Conservation (phyloP, 345 rosid species). For the Aquilaria sinensis region DNA sequence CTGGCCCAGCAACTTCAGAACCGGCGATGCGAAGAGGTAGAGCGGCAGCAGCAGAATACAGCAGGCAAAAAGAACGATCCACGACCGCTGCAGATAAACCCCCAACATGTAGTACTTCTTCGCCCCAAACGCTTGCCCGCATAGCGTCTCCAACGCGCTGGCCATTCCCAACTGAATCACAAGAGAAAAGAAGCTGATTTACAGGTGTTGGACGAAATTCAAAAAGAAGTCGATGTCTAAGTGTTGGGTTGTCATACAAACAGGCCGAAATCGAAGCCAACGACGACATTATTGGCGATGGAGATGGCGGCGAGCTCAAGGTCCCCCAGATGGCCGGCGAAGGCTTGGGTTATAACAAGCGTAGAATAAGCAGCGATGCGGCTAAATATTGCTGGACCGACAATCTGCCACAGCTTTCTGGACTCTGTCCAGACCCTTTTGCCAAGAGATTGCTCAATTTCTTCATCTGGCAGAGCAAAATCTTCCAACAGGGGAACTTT, state of each 20-base stretch:
- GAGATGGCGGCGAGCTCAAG: constrained; percentile 92
- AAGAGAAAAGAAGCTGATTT: neutral
- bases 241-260: constrained; percentile 36
- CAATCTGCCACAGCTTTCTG: constrained; percentile 77
- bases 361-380: constrained; percentile 70
- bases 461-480: neutral
- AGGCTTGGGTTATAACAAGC: constrained; percentile 90
- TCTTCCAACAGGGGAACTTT: constrained; percentile 25
- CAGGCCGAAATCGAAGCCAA: constrained; percentile 83
- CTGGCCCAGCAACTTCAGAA: constrained; percentile 60
- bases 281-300: constrained; percentile 57
- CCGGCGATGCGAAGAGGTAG: constrained; percentile 42
- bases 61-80: constrained; percentile 52
- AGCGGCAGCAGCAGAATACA: constrained; percentile 50
- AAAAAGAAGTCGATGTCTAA: neutral
- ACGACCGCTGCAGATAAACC: constrained; percentile 71
- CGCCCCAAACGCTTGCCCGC: constrained; percentile 74
- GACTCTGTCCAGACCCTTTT: constrained; percentile 62
- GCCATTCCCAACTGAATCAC: constrained; percentile 59
- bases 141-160: constrained; percentile 55
- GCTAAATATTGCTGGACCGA: constrained; percentile 82
- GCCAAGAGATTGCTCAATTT: constrained; percentile 10
- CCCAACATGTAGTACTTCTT: constrained; percentile 64
- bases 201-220: neutral
- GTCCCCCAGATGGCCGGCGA: constrained; percentile 91